A percentile compares a stretch with the other conserved stretches of the same genome.
These are phyloP conservation scores for Euryodendron excelsum DNA, from an alignment of 148 eudicot genomes.

Conservation along the genomic window DNA sequence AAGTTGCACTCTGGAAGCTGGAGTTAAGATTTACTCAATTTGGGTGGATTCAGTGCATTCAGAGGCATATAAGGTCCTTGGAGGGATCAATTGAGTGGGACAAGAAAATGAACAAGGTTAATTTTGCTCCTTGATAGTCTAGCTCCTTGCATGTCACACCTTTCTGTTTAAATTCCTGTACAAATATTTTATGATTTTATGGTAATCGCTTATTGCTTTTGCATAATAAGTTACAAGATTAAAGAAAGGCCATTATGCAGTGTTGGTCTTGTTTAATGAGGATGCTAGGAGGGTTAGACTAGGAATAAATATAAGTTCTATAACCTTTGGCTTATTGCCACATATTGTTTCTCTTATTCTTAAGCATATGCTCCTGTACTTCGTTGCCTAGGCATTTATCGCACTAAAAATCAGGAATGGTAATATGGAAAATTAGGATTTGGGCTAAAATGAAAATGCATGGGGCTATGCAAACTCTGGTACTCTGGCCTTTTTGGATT, in stretches of 20 bases:
- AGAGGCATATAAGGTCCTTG: conserved; percentile 96
- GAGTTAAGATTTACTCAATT: conserved; percentile 89
- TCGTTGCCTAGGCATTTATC: no score
- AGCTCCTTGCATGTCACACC: background rate
- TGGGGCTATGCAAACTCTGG: no score
- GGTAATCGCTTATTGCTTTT: background rate
- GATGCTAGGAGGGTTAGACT: background rate
- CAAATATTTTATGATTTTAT: background rate
- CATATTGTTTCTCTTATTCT: no score
- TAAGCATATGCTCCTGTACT: no score
- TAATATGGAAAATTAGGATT: no score
- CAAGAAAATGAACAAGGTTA: conserved; percentile 67
- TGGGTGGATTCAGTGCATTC: conserved; percentile 97
- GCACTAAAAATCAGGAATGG: no score
- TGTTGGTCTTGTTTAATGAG: background rate
- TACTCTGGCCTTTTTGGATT: no score
- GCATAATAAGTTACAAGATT: background rate
- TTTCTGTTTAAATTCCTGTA: background rate
- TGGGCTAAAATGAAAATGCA: no score
- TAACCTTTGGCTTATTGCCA: background rate
- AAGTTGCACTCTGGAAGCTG: conserved; percentile 97
- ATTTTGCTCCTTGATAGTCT: conserved; percentile 1
- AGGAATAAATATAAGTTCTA: no score
- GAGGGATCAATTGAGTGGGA: conserved; percentile 92
- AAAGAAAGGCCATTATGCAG: background rate